Evolutionary conservation across 2,329 filamentous ascomycete species (phyloP).

Genomic region (Aaosphaeria pasadenensis): DNA sequence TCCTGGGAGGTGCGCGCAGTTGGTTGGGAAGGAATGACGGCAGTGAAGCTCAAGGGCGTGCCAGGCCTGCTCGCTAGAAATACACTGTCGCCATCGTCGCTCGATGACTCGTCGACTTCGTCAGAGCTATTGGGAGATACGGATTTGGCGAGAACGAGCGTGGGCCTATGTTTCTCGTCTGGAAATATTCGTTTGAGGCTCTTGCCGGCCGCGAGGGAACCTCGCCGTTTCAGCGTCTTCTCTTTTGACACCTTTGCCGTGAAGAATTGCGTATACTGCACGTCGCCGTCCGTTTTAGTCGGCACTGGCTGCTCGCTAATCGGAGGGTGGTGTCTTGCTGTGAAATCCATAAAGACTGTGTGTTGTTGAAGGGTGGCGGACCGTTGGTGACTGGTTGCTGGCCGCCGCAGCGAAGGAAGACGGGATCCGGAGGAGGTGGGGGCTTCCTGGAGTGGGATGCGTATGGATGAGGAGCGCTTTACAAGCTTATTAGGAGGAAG

Average conservation of each 20-base stretch:
- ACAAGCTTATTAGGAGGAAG: constrained; percentile 72
- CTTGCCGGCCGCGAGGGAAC: constrained; percentile 36
- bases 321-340: constrained; percentile 17
- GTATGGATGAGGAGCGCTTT: constrained; percentile 64
- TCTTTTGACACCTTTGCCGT: constrained; percentile 32
- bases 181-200: constrained; percentile 44
- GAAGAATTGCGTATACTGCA: constrained; percentile 38
- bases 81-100: constrained; percentile 38
- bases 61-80: constrained; percentile 37
- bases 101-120: constrained; percentile 35
- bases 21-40: constrained; percentile 21
- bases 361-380: constrained; percentile 66
- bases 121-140: constrained; percentile 26
- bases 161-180: constrained; percentile 44
- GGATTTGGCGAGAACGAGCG: constrained; percentile 47
- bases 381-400: constrained; percentile 76
- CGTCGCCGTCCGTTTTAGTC: constrained; percentile 21
- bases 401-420: constrained; percentile 65
- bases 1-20: constrained; percentile 10
- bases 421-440: constrained; percentile 57
- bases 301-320: constrained; percentile 15
- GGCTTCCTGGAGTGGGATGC: constrained; percentile 44
- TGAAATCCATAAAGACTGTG: constrained; percentile 29
- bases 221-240: constrained; percentile 40
- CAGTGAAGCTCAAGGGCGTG: constrained; percentile 34